Conservation (phyloP, 2,329 filamentous ascomycete species). For the Davidsoniella virescens region DNA sequence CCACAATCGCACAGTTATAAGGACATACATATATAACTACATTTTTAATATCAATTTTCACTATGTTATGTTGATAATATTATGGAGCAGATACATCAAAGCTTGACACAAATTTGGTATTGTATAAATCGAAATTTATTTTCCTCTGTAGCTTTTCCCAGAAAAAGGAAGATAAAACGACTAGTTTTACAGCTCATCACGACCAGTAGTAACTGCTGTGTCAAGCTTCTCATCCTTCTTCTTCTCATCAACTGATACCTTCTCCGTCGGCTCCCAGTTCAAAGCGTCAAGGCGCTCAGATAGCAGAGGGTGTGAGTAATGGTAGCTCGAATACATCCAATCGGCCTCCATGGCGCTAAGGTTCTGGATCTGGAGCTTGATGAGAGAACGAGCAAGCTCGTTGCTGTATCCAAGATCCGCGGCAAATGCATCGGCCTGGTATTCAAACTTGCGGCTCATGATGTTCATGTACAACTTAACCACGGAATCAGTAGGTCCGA, state of each 20-base stretch:
- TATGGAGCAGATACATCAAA: neutral
- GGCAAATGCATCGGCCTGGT: constrained; percentile 87
- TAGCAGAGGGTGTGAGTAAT: constrained; percentile 94
- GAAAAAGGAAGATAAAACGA: too few species aligned
- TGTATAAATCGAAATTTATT: neutral
- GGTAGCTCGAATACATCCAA: constrained; percentile 95
- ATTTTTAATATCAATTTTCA: neutral
- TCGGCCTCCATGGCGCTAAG: constrained; percentile 97
- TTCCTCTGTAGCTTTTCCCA: neutral
- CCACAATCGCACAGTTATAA: constrained; percentile 56
- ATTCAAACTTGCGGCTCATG: constrained; percentile 86
- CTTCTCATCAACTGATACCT: constrained; percentile 26
- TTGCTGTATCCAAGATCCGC: constrained; percentile 65
- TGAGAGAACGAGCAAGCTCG: constrained; percentile 71
- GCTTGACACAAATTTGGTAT: neutral
- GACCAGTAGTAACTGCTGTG: constrained; percentile 54
- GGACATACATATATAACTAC: constrained; percentile 24
- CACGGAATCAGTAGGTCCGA: constrained; percentile 84
- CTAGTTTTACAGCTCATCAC: constrained; percentile 48
- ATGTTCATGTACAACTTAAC: constrained; percentile 95
- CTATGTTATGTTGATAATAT: neutral
- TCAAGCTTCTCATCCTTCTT: constrained; percentile 19
- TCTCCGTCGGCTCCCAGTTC: constrained; percentile 56
- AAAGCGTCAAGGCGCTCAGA: constrained; percentile 84
- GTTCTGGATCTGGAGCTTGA: constrained; percentile 97